phyloP scores from a whole-genome alignment of 176 grass and related monocot species.

The Dactylis glomerata region DNA sequence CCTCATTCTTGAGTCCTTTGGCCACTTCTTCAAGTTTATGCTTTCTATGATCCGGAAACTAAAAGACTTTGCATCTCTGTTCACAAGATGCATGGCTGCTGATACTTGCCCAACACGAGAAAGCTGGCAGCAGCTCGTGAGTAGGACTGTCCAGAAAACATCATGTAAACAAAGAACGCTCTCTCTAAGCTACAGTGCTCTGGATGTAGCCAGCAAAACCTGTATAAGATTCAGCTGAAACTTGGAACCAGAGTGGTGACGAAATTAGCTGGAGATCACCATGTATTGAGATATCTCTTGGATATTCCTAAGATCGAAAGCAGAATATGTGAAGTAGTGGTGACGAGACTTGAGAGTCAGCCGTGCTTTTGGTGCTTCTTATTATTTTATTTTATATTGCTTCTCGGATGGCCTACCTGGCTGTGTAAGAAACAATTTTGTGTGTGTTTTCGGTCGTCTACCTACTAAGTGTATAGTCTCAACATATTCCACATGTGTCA shows the following conservation, averaged over 20 bases:
- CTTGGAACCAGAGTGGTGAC: conserved; percentile 2
- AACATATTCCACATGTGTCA: not conserved
- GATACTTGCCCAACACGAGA: no score
- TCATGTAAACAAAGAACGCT: no score
- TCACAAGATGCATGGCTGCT: no score
- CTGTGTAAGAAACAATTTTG: not conserved
- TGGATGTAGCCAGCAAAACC: not conserved
- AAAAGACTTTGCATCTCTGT: no score
- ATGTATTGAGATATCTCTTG: conserved; percentile 6
- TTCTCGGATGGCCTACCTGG: not conserved
- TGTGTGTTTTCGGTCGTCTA: no score
- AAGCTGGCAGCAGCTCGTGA: no score
- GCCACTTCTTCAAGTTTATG: no score
- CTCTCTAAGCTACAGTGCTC: not conserved
- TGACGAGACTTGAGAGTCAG: not conserved
- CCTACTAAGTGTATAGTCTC: not conserved
- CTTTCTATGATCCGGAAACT: no score
- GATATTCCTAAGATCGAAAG: not conserved
- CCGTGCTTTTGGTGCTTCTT: not conserved
- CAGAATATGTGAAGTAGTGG: not conserved
- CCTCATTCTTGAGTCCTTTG: no score
- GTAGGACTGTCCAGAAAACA: no score
- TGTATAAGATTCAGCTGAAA: not conserved
- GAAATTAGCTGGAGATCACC: not conserved
- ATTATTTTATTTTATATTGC: no score